Percentiles rank a stretch among this genome's conserved stretches.
Conservation (phyloP, 176 grass and related monocot genomes). For the Raddia guianensis region DNA sequence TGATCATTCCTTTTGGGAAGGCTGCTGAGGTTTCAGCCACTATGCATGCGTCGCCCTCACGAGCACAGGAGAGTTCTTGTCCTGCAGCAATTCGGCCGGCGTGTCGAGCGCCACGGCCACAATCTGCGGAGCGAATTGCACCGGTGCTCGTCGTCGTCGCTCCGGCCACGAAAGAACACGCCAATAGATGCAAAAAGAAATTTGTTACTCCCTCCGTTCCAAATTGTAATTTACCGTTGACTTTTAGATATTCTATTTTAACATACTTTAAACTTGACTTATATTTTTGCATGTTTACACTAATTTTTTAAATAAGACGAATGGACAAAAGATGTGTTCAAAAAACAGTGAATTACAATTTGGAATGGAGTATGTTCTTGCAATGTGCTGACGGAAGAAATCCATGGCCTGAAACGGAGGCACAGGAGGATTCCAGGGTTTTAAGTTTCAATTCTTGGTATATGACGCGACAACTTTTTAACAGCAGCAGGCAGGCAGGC, state of each 20-base stretch:
- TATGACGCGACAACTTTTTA: not conserved
- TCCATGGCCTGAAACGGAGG: conserved; percentile 61
- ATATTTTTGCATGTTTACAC: no score
- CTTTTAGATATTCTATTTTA: no score
- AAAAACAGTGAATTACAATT: no score
- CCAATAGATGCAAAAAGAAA: not conserved
- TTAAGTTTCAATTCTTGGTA: not conserved
- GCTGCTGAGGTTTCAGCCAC: not conserved
- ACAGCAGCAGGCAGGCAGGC: not conserved
- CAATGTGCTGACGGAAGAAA: conserved; percentile 8
- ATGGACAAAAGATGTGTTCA: no score
- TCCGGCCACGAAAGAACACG: not conserved
- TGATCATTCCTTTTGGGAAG: not conserved
- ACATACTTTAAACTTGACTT: no score
- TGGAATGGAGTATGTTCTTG: not conserved
- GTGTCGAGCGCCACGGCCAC: conserved; percentile 67
- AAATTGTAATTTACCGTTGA: no score
- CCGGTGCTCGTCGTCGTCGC: not conserved
- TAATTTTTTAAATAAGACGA: no score
- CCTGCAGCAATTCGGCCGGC: conserved; percentile 57
- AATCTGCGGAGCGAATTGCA: conserved; percentile 44
- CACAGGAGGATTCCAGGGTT: not conserved
- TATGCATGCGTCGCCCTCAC: conserved; percentile 59
- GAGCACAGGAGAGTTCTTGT: conserved; percentile 31
- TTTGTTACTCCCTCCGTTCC: no score